These are phyloP conservation scores for Penicillium olsonii DNA, from an alignment of 2,329 filamentous ascomycete genomes.

Conservation along the genomic window DNA sequence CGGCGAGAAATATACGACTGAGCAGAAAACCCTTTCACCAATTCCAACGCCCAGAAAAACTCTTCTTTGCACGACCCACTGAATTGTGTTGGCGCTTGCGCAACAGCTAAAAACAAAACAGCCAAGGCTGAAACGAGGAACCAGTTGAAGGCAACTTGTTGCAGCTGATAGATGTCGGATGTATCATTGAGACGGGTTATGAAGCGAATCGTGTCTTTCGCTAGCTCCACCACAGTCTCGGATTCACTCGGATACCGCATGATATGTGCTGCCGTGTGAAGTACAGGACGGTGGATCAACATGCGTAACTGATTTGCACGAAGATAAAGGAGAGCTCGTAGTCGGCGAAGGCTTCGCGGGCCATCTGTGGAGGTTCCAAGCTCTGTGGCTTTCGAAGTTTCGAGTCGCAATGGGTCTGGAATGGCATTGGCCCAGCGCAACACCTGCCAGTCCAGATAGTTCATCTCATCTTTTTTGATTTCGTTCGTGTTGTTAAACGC, in stretches of 20 bases:
- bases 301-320: slow-evolving; percentile 89
- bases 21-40: slow-evolving; percentile 62
- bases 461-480: slow-evolving; percentile 72
- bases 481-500: slow-evolving; percentile 66
- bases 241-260: slow-evolving; percentile 72
- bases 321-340: slow-evolving; percentile 81
- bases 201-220: slow-evolving; percentile 64
- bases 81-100: slow-evolving; percentile 62
- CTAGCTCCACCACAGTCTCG: slow-evolving; percentile 64
- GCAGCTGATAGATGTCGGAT: slow-evolving; percentile 61
- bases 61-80: slow-evolving; percentile 60
- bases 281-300: slow-evolving; percentile 80
- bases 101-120: slow-evolving; percentile 64
- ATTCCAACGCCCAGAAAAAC: slow-evolving; percentile 65
- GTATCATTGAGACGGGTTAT: slow-evolving; percentile 62
- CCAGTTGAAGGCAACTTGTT: slow-evolving; percentile 66
- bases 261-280: slow-evolving; percentile 75
- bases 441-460: slow-evolving; percentile 78
- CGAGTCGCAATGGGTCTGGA: slow-evolving; percentile 62
- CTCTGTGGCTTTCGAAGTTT: slow-evolving; percentile 51
- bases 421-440: slow-evolving; percentile 79
- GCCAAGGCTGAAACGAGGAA: slow-evolving; percentile 65
- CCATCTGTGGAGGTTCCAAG: slow-evolving; percentile 41
- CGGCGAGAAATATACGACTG: slow-evolving; percentile 62
- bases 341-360: slow-evolving; percentile 66